A percentile compares a stretch with the other conserved stretches of the same genome.
Evolutionary conservation across 1,139 yeast genomes (phyloP).

Genomic region (Candida sp.): DNA sequence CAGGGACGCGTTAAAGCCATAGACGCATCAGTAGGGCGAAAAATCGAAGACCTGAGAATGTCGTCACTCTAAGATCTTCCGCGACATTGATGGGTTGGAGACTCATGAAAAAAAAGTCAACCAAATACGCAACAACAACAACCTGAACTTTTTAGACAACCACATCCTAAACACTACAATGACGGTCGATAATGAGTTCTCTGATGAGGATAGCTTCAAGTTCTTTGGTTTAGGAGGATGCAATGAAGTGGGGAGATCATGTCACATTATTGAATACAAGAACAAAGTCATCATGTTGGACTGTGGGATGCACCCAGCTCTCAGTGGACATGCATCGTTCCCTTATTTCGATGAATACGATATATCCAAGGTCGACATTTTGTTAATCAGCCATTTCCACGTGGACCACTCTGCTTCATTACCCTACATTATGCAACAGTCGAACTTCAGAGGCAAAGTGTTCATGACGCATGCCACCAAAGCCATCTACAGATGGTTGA

Average conservation of each 20-base stretch:
- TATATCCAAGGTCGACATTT: slow-evolving; percentile 80
- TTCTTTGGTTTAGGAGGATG: slow-evolving; percentile 99
- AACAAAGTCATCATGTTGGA: slow-evolving; percentile 98
- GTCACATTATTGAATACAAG: slow-evolving; percentile 90
- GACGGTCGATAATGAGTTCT: slow-evolving; percentile 12
- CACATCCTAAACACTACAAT: slow-evolving; percentile 1
- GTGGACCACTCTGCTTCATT: slow-evolving; percentile 97
- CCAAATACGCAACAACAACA: neutral
- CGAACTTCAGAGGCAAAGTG: slow-evolving; percentile 92
- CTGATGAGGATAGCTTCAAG: slow-evolving; percentile 51
- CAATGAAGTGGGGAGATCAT: slow-evolving; percentile 96
- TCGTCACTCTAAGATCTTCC: too few relatives aligned
- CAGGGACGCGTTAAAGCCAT: neutral
- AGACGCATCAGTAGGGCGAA: too few relatives aligned
- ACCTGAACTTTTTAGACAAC: neutral
- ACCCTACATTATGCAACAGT: slow-evolving; percentile 98
- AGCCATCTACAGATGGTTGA: slow-evolving; percentile 94
- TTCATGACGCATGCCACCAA: slow-evolving; percentile 99
- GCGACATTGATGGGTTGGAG: too few relatives aligned
- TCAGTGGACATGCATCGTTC: slow-evolving; percentile 84
- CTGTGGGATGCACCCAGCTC: slow-evolving; percentile 98
- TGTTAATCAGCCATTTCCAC: slow-evolving; percentile 93
- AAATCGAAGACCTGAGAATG: too few relatives aligned
- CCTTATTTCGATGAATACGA: slow-evolving; percentile 98
- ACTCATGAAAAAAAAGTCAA: neutral